Evolutionary conservation across 2,329 filamentous ascomycete species (phyloP).

Genomic region (Ophiocordyceps camponoti-leonardi): DNA sequence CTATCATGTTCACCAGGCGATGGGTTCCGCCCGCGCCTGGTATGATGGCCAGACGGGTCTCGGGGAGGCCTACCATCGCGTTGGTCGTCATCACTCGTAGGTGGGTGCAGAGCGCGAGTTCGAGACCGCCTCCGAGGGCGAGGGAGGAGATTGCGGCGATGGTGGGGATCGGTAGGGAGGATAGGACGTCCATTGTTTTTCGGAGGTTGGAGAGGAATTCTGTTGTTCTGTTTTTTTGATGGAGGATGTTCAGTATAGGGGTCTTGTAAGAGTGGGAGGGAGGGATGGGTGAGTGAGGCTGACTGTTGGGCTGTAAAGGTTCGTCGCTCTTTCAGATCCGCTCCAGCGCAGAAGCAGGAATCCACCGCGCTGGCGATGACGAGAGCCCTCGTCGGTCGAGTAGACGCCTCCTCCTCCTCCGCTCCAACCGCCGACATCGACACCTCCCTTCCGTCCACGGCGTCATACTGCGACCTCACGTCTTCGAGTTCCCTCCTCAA

Average conservation of each 20-base stretch:
- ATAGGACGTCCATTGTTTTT: constrained; percentile 54
- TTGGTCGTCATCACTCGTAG: constrained; percentile 75
- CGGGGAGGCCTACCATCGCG: constrained; percentile 66
- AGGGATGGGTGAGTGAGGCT: no score
- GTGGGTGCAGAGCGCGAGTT: constrained; percentile 77
- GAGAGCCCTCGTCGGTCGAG: constrained; percentile 54
- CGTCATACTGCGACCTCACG: constrained; percentile 46
- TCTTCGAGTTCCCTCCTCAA: constrained; percentile 57
- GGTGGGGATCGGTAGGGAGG: constrained; percentile 68
- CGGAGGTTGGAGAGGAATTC: constrained; percentile 66
- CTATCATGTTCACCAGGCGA: constrained; percentile 68
- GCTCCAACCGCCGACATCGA: constrained; percentile 24
- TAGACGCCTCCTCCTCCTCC: constrained; percentile 12
- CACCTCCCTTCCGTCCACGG: constrained; percentile 31
- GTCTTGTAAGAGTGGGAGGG: no score
- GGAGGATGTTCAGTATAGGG: no score
- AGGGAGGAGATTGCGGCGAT: constrained; percentile 74
- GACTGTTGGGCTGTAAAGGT: constrained; percentile 66
- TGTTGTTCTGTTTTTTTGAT: constrained; percentile 60
- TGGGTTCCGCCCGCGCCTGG: constrained; percentile 89
- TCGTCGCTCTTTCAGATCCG: constrained; percentile 78
- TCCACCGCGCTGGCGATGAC: constrained; percentile 77
- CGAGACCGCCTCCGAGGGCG: constrained; percentile 83
- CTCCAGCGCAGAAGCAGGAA: constrained; percentile 79
- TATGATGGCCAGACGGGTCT: constrained; percentile 85